Base-by-base conservation (phyloP, 2,329 filamentous ascomycete species). In the Arthrobotrys conoides region DNA sequence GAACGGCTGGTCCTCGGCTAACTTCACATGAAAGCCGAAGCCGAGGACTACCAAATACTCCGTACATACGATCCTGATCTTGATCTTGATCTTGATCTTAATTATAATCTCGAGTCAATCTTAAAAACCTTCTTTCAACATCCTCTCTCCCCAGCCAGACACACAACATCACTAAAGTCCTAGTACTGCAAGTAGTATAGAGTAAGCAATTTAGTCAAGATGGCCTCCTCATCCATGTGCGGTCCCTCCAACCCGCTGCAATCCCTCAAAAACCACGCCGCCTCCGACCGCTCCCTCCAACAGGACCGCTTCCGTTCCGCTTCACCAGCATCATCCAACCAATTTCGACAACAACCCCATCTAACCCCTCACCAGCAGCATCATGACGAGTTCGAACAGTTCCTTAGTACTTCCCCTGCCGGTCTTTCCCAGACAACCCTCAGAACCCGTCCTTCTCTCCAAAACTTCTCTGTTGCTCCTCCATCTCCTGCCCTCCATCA, bases 231-330 rank as follows among this genome's bases (percentile, higher is more conserved):
- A 8, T 79, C 76, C 9, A 79, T 92, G 71, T 94, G 92, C 83
- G 91, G 92, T 76, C 91, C 92, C 18, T 92, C 92, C 12, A 93
- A 92, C 84, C 88, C 91, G 80, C 88, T 93, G 66, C 92, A 93
- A 84, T 91, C 88, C 82, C 89, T 94, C 83, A 88, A 91, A 82
- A 90, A 91, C 82, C 91, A 93, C 84, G 86, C 89, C 10, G 87
- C 90, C 61, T 87, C 89, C 80, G 91, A 94, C 83, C 87, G 91
- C 69, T 90, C 90, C 9, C 86, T 92, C 61, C 91, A 94, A 83
- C 92, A 93, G 84, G 92, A 94, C 84, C 90, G 91, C 65, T 82
- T 92, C 57, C 84, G 87, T 41, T 85, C 87, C 9, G 87, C 88
- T 76, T 86, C 88, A 69, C 85, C n/a, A 5, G n/a, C 44, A 6